phyloP scores from a whole-genome alignment of 257 asterid species.

The Nicotiana obtusifolia region DNA sequence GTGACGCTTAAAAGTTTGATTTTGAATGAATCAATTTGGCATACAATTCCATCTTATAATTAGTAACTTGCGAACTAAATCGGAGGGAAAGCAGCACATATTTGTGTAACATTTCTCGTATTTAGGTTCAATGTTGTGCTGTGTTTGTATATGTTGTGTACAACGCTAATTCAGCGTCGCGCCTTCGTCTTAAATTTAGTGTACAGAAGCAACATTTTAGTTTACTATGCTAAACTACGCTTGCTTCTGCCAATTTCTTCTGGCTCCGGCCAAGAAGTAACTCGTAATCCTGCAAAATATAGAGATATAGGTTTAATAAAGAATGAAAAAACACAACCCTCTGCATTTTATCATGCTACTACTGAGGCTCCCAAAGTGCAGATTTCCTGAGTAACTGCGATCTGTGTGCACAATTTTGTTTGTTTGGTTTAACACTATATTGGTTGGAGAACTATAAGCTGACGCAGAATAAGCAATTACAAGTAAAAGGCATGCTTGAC shows the following conservation, averaged over 20 bases:
- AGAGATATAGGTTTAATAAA: background rate
- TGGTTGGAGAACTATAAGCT: background rate
- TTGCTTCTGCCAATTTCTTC: slow-evolving; percentile 44
- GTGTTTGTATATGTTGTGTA: background rate
- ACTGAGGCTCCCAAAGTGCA: background rate
- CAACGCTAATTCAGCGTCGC: background rate
- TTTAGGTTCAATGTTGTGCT: background rate
- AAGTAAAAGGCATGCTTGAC: background rate
- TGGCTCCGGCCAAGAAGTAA: slow-evolving; percentile 42
- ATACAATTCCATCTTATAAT: too few relatives aligned
- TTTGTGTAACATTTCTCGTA: background rate
- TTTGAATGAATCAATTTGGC: too few relatives aligned
- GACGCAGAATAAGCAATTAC: background rate
- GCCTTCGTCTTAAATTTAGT: background rate
- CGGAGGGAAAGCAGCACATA: too few relatives aligned
- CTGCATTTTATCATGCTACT: background rate
- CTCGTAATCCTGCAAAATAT: slow-evolving; percentile 52
- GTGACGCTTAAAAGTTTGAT: too few relatives aligned
- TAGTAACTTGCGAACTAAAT: too few relatives aligned
- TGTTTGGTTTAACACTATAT: background rate
- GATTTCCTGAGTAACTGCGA: background rate
- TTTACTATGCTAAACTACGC: slow-evolving; percentile 7
- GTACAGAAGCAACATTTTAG: background rate
- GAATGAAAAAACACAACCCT: background rate
- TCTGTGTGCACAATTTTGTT: background rate